phyloP scores from a whole-genome alignment of 2,329 filamentous ascomycete species.

The Monilinia aucupariae region DNA sequence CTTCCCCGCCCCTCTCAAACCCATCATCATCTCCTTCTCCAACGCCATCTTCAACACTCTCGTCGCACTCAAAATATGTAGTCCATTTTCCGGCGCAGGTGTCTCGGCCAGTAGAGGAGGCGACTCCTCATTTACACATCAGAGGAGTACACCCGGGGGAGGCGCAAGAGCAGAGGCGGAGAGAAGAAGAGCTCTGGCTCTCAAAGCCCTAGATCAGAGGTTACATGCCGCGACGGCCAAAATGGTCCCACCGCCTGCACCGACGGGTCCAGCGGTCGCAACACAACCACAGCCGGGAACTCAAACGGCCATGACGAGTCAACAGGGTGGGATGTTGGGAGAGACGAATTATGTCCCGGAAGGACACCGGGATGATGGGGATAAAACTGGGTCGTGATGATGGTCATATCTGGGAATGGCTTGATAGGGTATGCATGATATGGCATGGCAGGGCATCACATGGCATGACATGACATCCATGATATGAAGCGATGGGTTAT shows the following conservation, averaged over 20 bases:
- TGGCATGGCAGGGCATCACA: too few relatives aligned
- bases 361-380: constrained; percentile 39
- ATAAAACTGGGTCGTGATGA: background rate
- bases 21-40: constrained; percentile 66
- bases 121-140: constrained; percentile 38
- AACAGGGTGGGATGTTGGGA: constrained; percentile 47
- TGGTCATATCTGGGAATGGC: background rate
- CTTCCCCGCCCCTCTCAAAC: constrained; percentile 81
- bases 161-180: constrained; percentile 91
- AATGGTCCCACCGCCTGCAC: constrained; percentile 39
- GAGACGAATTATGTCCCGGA: constrained; percentile 68
- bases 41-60: constrained; percentile 70
- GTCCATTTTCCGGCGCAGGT: constrained; percentile 77
- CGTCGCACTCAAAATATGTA: constrained; percentile 71
- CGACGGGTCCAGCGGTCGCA: constrained; percentile 50
- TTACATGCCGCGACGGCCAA: constrained; percentile 70
- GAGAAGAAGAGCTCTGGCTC: constrained; percentile 76
- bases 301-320: constrained; percentile 42
- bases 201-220: constrained; percentile 88
- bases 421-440: background rate
- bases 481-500: background rate
- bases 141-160: constrained; percentile 51
- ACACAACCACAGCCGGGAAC: constrained; percentile 51
- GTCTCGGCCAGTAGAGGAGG: constrained; percentile 72
- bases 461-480: too few relatives aligned